Percentiles rank a stretch among this genome's conserved stretches.
Conservation (phyloP, 2,329 filamentous ascomycete species). For the Clonostachys byssicola region DNA sequence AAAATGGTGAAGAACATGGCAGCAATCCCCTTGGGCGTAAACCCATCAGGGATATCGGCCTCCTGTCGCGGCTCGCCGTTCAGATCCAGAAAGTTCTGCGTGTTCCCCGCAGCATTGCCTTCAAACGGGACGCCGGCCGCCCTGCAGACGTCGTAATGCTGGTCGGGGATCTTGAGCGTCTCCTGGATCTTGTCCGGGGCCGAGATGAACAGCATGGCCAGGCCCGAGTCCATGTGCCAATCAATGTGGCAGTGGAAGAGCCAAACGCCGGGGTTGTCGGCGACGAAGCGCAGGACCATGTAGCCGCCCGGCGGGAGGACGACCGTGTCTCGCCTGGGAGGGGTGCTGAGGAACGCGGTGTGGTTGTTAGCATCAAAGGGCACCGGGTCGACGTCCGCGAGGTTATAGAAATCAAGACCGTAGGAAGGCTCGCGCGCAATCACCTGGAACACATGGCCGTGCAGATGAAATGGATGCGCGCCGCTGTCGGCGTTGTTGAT, state of each 20-base stretch:
- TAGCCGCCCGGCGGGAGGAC: slow-evolving; percentile 41
- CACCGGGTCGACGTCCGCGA: not conserved
- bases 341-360: slow-evolving; percentile 18
- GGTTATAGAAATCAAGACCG: not conserved
- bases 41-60: not conserved
- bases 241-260: slow-evolving; percentile 44
- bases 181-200: slow-evolving; percentile 36
- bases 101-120: slow-evolving; percentile 60
- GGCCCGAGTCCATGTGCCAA: slow-evolving; percentile 43
- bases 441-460: slow-evolving; percentile 56
- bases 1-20: slow-evolving; percentile 3
- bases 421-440: slow-evolving; percentile 25
- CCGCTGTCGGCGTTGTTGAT: slow-evolving; percentile 55
- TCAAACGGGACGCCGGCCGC: slow-evolving; percentile 31
- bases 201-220: slow-evolving; percentile 25
- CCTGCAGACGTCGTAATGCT: slow-evolving; percentile 35
- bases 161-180: slow-evolving; percentile 13
- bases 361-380: not conserved
- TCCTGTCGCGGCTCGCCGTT: slow-evolving; percentile 8
- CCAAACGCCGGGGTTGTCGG: slow-evolving; percentile 40
- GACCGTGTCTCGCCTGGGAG: slow-evolving; percentile 40
- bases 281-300: slow-evolving; percentile 38
- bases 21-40: not conserved
- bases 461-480: slow-evolving; percentile 62
- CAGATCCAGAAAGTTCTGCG: slow-evolving; percentile 44